phyloP scores from a whole-genome alignment of 2,329 filamentous ascomycete genomes.

The Ophiostoma perfectum region DNA sequence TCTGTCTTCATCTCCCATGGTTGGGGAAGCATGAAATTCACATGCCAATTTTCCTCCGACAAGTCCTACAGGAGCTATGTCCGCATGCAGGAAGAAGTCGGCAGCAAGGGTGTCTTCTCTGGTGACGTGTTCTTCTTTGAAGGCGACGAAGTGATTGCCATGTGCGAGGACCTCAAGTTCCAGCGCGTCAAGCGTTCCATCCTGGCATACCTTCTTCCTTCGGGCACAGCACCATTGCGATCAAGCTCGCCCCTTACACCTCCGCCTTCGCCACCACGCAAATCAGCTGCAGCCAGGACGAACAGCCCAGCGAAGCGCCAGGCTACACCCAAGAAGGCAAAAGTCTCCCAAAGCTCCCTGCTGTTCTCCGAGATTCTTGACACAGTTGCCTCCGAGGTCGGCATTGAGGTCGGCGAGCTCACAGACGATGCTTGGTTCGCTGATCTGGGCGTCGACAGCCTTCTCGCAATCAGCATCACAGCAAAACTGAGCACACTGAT shows the following conservation, averaged over 20 bases:
- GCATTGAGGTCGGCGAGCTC: slow-evolving; percentile 50
- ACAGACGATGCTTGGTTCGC: slow-evolving; percentile 52
- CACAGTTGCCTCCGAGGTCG: slow-evolving; percentile 53
- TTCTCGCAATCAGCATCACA: slow-evolving; percentile 54
- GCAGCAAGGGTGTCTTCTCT: slow-evolving; percentile 43
- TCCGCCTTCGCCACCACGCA: slow-evolving; percentile 31
- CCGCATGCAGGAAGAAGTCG: slow-evolving; percentile 51
- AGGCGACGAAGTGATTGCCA: slow-evolving; percentile 44
- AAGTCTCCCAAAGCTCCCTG: slow-evolving; percentile 47
- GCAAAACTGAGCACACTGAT: slow-evolving; percentile 54
- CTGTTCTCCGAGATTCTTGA: slow-evolving; percentile 44
- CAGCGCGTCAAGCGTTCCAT: slow-evolving; percentile 60
- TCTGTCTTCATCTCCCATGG: slow-evolving; percentile 53
- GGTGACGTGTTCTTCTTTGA: slow-evolving; percentile 54
- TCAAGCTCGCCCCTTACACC: slow-evolving; percentile 31
- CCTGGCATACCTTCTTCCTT: slow-evolving; percentile 61
- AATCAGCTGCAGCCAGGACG: slow-evolving; percentile 31
- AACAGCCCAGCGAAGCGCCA: slow-evolving; percentile 44
- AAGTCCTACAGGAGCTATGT: slow-evolving; percentile 54
- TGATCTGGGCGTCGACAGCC: slow-evolving; percentile 56
- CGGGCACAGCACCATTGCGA: slow-evolving; percentile 43
- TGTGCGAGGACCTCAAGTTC: slow-evolving; percentile 57
- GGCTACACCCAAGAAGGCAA: slow-evolving; percentile 41
- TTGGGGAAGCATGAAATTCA: slow-evolving; percentile 50
- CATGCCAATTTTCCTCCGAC: slow-evolving; percentile 40